Conservation (phyloP, 2,329 filamentous ascomycete genomes). For the Colletotrichum trifolii region DNA sequence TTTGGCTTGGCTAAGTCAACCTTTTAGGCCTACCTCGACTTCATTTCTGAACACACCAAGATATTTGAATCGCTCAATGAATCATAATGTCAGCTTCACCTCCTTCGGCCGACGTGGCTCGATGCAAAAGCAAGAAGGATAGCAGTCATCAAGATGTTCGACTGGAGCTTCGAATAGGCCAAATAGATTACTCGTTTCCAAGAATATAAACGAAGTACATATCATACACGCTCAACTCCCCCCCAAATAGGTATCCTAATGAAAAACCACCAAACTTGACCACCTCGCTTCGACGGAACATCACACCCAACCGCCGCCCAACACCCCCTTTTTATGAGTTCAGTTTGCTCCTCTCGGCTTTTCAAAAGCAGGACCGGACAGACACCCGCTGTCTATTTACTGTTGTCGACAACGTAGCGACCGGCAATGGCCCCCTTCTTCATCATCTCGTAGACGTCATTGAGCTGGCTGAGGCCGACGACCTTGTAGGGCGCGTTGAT, state of each 20-base stretch:
- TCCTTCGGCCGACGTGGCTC: too few species aligned
- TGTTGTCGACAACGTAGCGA: slow-evolving; percentile 82
- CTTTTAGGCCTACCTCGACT: too few species aligned
- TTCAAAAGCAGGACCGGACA: background rate
- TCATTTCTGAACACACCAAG: too few species aligned
- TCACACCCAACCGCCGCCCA: slow-evolving; percentile 8
- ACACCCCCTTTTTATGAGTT: slow-evolving; percentile 21
- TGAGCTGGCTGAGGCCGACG: slow-evolving; percentile 82
- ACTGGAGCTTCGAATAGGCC: background rate
- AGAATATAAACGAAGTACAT: slow-evolving; percentile 14
- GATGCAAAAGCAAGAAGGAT: too few species aligned
- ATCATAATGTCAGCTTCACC: too few species aligned
- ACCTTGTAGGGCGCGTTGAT: slow-evolving; percentile 91
- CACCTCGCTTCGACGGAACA: slow-evolving; percentile 4
- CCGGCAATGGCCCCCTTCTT: slow-evolving; percentile 77
- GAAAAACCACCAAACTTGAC: slow-evolving; percentile 4
- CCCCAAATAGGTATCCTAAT: slow-evolving; percentile 26
- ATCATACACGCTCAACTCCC: slow-evolving; percentile 35
- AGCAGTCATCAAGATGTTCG: too few species aligned
- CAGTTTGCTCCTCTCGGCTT: slow-evolving; percentile 3
- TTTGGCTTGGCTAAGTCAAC: too few species aligned
- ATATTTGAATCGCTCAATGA: too few species aligned
- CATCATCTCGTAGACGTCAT: slow-evolving; percentile 83
- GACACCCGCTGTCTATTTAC: slow-evolving; percentile 56
- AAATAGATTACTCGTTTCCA: slow-evolving; percentile 20